A percentile compares a stretch with the other conserved stretches of the same genome.
Conservation (phyloP, 208 protist genomes). For the Trypanosoma brucei region DNA sequence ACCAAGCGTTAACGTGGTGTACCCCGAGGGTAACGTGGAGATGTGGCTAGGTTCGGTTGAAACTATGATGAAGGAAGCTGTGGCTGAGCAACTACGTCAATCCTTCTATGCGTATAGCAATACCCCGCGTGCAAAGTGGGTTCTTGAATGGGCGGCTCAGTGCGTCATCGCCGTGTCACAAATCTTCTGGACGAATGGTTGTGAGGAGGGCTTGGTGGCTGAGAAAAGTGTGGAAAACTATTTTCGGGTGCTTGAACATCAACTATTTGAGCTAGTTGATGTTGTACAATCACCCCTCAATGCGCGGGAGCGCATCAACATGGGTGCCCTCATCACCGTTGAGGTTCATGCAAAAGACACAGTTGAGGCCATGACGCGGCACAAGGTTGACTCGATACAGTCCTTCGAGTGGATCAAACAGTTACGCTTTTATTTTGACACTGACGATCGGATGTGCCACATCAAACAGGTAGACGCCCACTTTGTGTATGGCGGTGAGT, state of each 20-base stretch:
- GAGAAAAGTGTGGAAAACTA: constrained; percentile 63
- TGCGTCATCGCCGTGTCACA: constrained; percentile 90
- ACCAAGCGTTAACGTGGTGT: constrained; percentile 71
- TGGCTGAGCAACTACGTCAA: constrained; percentile 73
- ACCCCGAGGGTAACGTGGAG: constrained; percentile 94
- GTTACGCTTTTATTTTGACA: constrained; percentile 96
- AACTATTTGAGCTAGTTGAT: constrained; percentile 88
- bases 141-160: constrained; percentile 90
- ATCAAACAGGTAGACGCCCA: constrained; percentile 93
- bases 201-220: constrained; percentile 80
- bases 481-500: constrained; percentile 96
- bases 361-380: constrained; percentile 68
- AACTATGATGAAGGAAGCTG: constrained; percentile 88
- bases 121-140: constrained; percentile 78
- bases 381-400: constrained; percentile 45
- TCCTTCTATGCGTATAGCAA: constrained; percentile 61
- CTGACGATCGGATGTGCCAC: constrained; percentile 68
- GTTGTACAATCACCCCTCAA: constrained; percentile 90
- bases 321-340: constrained; percentile 95
- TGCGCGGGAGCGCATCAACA: constrained; percentile 84
- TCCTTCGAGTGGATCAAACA: constrained; percentile 98
- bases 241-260: constrained; percentile 59
- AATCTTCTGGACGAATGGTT: constrained; percentile 94
- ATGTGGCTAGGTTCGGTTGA: constrained; percentile 95
- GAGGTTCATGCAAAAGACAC: constrained; percentile 97